Percentiles rank a stretch among this genome's conserved stretches.
Conservation (phyloP, 352 stramenopile genomes). For the Phytophthora pluvialis region DNA sequence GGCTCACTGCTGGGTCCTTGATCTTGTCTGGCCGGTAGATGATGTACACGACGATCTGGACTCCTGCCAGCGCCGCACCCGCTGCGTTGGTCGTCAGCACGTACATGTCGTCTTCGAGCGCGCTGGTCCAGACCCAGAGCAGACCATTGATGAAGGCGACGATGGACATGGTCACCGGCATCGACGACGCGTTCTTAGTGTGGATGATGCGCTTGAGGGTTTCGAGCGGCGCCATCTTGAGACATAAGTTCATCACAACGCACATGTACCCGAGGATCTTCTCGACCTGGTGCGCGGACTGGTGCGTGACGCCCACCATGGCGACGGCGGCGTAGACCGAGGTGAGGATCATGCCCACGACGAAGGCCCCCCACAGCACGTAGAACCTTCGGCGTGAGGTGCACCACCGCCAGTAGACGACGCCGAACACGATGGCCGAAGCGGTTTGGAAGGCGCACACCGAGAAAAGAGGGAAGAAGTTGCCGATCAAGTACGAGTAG, state of each 20-base stretch:
- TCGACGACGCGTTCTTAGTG: slow-evolving; percentile 39
- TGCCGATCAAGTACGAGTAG: slow-evolving; percentile 34
- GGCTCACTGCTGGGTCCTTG: slow-evolving; percentile 2
- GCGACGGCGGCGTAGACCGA: slow-evolving; percentile 36
- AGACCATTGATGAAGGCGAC: slow-evolving; percentile 34
- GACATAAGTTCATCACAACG: slow-evolving; percentile 33
- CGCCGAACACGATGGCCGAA: slow-evolving; percentile 24
- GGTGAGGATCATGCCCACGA: slow-evolving; percentile 11
- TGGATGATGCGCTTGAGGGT: slow-evolving; percentile 35
- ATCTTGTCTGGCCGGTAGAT: slow-evolving; percentile 30
- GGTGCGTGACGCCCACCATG: slow-evolving; percentile 19
- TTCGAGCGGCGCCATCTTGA: slow-evolving; percentile 34
- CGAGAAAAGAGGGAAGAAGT: slow-evolving; percentile 38
- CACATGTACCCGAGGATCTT: slow-evolving; percentile 32
- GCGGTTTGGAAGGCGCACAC: slow-evolving; percentile 24
- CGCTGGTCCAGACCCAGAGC: slow-evolving; percentile 34
- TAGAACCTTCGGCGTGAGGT: slow-evolving; percentile 20
- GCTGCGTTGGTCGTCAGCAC: slow-evolving; percentile 36
- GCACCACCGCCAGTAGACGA: slow-evolving; percentile 28
- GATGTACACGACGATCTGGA: slow-evolving; percentile 35
- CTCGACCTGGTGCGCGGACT: slow-evolving; percentile 35
- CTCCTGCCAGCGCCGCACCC: slow-evolving; percentile 16
- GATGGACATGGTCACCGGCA: slow-evolving; percentile 35
- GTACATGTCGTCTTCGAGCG: slow-evolving; percentile 35
- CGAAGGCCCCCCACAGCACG: slow-evolving; percentile 21